Conservation (phyloP, 768 basidiomycete genomes). For the Rhizopogon salebrosus region DNA sequence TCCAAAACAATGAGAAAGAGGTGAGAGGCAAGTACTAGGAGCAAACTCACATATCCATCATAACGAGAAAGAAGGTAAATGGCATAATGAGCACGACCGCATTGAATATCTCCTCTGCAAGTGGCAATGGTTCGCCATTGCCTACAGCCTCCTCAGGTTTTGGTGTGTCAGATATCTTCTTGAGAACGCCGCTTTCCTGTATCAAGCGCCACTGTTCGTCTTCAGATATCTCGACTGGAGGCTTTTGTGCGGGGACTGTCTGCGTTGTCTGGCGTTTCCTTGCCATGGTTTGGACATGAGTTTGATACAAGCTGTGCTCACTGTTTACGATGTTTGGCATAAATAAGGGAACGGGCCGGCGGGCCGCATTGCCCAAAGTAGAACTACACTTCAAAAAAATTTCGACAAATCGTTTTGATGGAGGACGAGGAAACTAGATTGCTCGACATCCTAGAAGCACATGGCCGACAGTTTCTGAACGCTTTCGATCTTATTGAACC, state of each 20-base stretch:
- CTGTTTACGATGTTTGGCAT: not conserved
- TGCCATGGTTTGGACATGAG: conserved; percentile 22
- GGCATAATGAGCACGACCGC: conserved; percentile 64
- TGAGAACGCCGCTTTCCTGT: conserved; percentile 56
- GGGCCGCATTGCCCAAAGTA: conserved; percentile 4
- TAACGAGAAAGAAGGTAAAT: conserved; percentile 63
- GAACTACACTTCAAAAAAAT: too few species aligned
- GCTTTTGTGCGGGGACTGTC: conserved; percentile 9
- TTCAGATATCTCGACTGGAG: conserved; percentile 52
- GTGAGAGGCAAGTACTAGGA: not conserved
- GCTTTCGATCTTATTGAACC: conserved; percentile 29
- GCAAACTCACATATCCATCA: conserved; percentile 81
- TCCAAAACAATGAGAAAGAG: conserved; percentile 1
- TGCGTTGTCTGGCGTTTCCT: conserved; percentile 19
- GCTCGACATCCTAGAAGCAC: conserved; percentile 38
- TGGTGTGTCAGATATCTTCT: conserved; percentile 22
- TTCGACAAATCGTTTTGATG: conserved; percentile 1
- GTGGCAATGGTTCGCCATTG: conserved; percentile 35
- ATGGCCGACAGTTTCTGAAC: conserved; percentile 41
- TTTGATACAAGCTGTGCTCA: too few species aligned
- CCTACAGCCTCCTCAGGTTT: conserved; percentile 4
- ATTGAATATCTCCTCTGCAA: conserved; percentile 69
- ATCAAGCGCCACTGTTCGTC: conserved; percentile 79
- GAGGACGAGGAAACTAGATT: conserved; percentile 26
- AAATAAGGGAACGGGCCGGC: not conserved